These are phyloP conservation scores for Ganoderma lingzhi DNA, from an alignment of 1,284 basidiomycete genomes.

Conservation along the genomic window DNA sequence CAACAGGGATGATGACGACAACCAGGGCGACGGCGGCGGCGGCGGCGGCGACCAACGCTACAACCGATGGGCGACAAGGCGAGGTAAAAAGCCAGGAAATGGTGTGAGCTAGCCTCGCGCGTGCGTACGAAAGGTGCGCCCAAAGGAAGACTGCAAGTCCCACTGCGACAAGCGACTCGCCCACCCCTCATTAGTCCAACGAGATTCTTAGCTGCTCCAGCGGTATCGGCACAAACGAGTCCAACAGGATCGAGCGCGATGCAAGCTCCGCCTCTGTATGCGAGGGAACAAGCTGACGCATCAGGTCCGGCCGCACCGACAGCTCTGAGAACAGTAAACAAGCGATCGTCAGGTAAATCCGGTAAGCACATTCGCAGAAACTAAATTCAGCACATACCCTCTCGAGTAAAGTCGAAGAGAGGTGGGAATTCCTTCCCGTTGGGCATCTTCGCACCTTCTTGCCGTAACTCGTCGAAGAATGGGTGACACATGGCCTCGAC, in stretches of 20 bases:
- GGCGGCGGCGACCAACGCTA: conserved; percentile 11
- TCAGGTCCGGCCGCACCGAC: conserved; percentile 95
- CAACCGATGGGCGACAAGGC: conserved; percentile 15
- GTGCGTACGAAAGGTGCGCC: not conserved
- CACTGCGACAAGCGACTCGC: conserved; percentile 21
- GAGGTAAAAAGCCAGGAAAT: not conserved
- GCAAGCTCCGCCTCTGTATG: conserved; percentile 91
- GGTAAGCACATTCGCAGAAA: conserved; percentile 10
- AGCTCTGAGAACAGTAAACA: conserved; percentile 69
- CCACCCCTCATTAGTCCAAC: conserved; percentile 70
- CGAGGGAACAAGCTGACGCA: conserved; percentile 88
- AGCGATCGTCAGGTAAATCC: conserved; percentile 8
- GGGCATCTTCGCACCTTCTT: conserved; percentile 92
- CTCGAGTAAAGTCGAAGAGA: conserved; percentile 96
- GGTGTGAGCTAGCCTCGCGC: not conserved
- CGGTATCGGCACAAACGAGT: conserved; percentile 95
- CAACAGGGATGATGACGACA: not conserved
- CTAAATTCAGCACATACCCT: conserved; percentile 67
- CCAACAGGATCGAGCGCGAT: conserved; percentile 87
- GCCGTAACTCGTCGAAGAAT: conserved; percentile 97
- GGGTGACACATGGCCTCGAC: conserved; percentile 95
- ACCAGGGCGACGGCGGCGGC: not conserved
- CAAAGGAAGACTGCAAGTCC: conserved; percentile 28
- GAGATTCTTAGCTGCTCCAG: conserved; percentile 91
- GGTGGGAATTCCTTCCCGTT: conserved; percentile 96